Base-by-base conservation (phyloP, 1,284 basidiomycete species). In the Trametes polyzona region DNA sequence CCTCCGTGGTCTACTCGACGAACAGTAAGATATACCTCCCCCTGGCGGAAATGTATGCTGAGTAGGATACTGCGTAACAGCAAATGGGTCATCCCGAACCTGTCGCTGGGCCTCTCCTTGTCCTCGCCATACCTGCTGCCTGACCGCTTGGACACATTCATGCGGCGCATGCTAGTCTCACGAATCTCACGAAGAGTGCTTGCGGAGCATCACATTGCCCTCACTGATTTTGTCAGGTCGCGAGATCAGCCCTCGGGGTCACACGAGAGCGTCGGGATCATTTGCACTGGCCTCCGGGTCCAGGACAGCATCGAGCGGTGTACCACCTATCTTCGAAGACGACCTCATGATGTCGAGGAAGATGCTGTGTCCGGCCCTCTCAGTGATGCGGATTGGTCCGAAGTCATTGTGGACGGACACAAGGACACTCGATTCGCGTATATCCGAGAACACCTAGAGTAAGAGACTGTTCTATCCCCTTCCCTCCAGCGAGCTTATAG, bases 131-230 rank as follows among this genome's bases (percentile, higher is more conserved):
- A 91, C 68, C 81, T 96, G 11, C 78, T 84, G 0, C 87, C 93
- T 0, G 90, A 93, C 53, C 80, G 84, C 50, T 79, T 96, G 14
- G 94, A 96, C 71, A 81, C 90, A 8, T 95, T 96, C 71, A 93
- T 96, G 88, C 84, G 86, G 21, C 84, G 93, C 24, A 96, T 96
- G 95, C 81, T 96, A 9, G 82, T 93, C 42, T 95, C 93, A 3
- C 82, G 95, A 51, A 95, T 96, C 69, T 95, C 93, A 9, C 82
- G 94, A 23, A 84, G 95, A 37, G 94, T 96, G 26, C 80, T 96
- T 27, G 92, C 88, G 1, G 92, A 96, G 69, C 94, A 96, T 67
- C 94, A 96, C 66, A 86, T 96, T 52, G 90, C 92, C 2, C 78
- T 96, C 4, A 89, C 91, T 4, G 81, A 86, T 55, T 82, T 82